A percentile compares a stretch with the other conserved stretches of the same genome.
These are phyloP conservation scores for Daldinia caldariorum DNA, from an alignment of 495 filamentous ascomycete species.

Conservation along the genomic window DNA sequence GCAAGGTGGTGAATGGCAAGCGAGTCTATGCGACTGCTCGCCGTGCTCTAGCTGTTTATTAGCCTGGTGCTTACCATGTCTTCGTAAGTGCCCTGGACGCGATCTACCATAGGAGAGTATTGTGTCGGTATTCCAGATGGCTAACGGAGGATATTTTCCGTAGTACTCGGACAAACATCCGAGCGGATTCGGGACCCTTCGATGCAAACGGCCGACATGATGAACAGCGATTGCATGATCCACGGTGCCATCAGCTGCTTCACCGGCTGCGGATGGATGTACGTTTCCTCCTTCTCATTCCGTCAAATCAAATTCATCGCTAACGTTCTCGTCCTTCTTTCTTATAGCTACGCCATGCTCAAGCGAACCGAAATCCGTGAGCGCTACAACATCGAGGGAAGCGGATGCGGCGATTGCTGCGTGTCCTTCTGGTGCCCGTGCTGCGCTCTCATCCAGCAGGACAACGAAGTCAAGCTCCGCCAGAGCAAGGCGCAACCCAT, in stretches of 20 bases:
- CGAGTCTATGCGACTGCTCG: conserved; percentile 52
- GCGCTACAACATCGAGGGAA: conserved; percentile 64
- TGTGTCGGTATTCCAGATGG: neutral
- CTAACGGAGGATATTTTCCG: neutral
- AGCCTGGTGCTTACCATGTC: conserved; percentile 62
- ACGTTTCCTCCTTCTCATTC: neutral
- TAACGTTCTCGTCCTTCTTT: neutral
- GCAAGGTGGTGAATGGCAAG: conserved; percentile 49
- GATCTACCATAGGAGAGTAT: neutral
- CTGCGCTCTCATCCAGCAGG: conserved; percentile 53
- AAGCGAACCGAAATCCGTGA: conserved; percentile 65
- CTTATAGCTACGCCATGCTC: conserved; percentile 53
- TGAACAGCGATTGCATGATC: conserved; percentile 56
- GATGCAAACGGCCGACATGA: conserved; percentile 54
- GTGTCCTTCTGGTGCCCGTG: conserved; percentile 66
- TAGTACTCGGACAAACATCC: conserved; percentile 59
- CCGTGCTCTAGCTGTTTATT: conserved; percentile 52
- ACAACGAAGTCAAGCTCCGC: conserved; percentile 51
- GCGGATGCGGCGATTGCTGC: conserved; percentile 61
- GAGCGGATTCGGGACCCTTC: conserved; percentile 58
- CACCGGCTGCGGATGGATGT: conserved; percentile 54
- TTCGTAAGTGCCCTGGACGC: conserved; percentile 41
- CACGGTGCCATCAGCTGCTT: conserved; percentile 38
- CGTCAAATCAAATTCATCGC: neutral
- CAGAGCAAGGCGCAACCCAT: conserved; percentile 31